Conservation (phyloP, 441 rosid genomes). For the Mallotus repandus region DNA sequence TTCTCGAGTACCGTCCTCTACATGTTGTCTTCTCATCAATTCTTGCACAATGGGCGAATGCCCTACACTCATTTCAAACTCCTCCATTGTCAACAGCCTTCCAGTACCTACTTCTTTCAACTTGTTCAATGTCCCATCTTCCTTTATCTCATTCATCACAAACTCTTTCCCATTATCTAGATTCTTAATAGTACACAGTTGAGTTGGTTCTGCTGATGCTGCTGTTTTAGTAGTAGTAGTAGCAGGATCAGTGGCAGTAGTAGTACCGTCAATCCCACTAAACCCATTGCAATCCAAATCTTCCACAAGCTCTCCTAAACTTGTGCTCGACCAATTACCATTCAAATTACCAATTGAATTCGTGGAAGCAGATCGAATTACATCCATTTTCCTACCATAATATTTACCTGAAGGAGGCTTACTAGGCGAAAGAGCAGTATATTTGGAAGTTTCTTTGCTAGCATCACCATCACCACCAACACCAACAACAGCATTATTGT, state of each 20-base stretch:
- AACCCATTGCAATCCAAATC: conserved; percentile 38
- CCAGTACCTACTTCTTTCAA: conserved; percentile 91
- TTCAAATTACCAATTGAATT: conserved; percentile 27
- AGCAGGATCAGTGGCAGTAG: background rate
- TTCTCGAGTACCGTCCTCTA: conserved; percentile 68
- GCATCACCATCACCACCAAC: conserved; percentile 5
- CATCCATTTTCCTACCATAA: conserved; percentile 32
- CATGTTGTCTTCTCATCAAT: conserved; percentile 94
- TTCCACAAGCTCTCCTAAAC: conserved; percentile 38
- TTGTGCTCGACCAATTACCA: conserved; percentile 1
- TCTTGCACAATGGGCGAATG: conserved; percentile 97
- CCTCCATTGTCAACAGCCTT: conserved; percentile 87
- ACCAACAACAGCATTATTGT: conserved; percentile 23
- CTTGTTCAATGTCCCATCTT: conserved; percentile 84
- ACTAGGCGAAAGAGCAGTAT: conserved; percentile 30
- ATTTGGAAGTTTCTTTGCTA: background rate
- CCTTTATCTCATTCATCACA: conserved; percentile 84
- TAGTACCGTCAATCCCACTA: conserved; percentile 2
- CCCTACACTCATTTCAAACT: conserved; percentile 84
- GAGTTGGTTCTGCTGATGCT: background rate
- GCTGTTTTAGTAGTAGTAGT: background rate
- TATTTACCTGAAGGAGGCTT: conserved; percentile 50
- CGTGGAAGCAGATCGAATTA: conserved; percentile 32
- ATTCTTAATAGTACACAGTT: conserved; percentile 70
- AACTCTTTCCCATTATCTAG: conserved; percentile 90